Evolutionary conservation across 1,139 yeast species (phyloP).

Genomic region (Suhomyces choctaworum): DNA sequence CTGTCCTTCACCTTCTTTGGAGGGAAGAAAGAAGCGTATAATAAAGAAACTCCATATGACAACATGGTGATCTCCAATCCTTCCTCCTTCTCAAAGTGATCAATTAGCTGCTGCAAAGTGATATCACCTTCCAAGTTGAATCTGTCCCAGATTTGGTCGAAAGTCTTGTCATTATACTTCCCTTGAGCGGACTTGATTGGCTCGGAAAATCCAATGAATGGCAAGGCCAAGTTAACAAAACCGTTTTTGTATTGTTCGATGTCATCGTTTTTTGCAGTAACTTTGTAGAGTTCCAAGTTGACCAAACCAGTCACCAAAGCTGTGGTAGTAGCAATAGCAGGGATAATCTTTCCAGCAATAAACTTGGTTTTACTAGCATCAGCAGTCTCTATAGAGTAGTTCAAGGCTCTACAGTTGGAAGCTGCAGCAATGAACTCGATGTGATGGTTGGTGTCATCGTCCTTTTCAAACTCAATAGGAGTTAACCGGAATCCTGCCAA

Average conservation of each 20-base stretch:
- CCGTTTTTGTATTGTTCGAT: conserved; percentile 94
- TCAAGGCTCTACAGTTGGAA: conserved; percentile 91
- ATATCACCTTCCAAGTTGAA: conserved; percentile 79
- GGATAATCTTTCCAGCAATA: conserved; percentile 92
- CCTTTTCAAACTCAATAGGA: conserved; percentile 95
- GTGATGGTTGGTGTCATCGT: conserved; percentile 94
- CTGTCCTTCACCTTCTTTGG: conserved; percentile 86
- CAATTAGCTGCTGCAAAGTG: conserved; percentile 73
- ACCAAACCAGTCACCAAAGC: conserved; percentile 95
- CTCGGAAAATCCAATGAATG: conserved; percentile 95
- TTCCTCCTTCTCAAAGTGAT: conserved; percentile 74
- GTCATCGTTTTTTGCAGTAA: conserved; percentile 68
- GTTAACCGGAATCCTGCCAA: conserved; percentile 83
- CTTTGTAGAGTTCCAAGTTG: conserved; percentile 88
- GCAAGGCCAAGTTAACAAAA: conserved; percentile 88
- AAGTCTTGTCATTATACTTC: conserved; percentile 74
- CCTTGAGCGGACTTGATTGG: conserved; percentile 86
- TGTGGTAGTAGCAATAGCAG: conserved; percentile 98
- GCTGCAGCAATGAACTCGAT: conserved; percentile 97
- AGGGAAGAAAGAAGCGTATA: conserved; percentile 93
- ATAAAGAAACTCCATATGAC: conserved; percentile 83
- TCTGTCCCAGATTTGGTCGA: conserved; percentile 95
- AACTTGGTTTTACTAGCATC: conserved; percentile 77
- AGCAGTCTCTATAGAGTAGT: conserved; percentile 80
- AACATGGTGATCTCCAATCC: conserved; percentile 89